Evolutionary conservation across 2,329 filamentous ascomycete genomes (phyloP).

Genomic region (Aspergillus sp.): DNA sequence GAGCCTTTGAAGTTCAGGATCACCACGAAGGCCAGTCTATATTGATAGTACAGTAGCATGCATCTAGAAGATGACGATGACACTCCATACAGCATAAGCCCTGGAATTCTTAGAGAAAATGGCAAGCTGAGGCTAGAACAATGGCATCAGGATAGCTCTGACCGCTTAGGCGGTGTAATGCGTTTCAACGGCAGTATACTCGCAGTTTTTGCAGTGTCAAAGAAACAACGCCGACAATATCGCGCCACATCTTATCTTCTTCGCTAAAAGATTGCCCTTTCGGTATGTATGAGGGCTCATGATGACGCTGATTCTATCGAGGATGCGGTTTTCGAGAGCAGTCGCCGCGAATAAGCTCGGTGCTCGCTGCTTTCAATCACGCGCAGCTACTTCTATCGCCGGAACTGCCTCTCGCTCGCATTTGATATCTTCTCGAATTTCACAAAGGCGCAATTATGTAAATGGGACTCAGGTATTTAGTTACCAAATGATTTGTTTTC

Average conservation of each 20-base stretch:
- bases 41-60: too few species aligned
- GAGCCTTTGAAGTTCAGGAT: too few species aligned
- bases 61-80: too few species aligned
- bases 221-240: not conserved
- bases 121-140: too few species aligned
- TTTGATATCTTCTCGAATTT: too few species aligned
- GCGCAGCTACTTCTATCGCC: not conserved
- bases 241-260: not conserved
- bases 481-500: too few species aligned
- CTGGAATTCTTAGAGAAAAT: too few species aligned
- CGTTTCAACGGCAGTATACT: constrained; percentile 5
- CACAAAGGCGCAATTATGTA: too few species aligned
- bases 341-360: not conserved
- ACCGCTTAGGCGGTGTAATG: constrained; percentile 7
- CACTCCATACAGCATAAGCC: too few species aligned
- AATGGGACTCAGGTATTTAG: too few species aligned
- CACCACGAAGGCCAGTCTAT: too few species aligned
- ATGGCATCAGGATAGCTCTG: not conserved
- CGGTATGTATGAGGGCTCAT: constrained; percentile 9
- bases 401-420: not conserved
- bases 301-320: constrained; percentile 19
- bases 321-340: constrained; percentile 8
- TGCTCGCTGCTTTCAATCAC: not conserved
- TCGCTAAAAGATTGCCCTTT: not conserved
- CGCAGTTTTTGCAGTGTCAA: constrained; percentile 1